phyloP scores from a whole-genome alignment of 495 filamentous ascomycete genomes.

The Aspergillus hancockii region DNA sequence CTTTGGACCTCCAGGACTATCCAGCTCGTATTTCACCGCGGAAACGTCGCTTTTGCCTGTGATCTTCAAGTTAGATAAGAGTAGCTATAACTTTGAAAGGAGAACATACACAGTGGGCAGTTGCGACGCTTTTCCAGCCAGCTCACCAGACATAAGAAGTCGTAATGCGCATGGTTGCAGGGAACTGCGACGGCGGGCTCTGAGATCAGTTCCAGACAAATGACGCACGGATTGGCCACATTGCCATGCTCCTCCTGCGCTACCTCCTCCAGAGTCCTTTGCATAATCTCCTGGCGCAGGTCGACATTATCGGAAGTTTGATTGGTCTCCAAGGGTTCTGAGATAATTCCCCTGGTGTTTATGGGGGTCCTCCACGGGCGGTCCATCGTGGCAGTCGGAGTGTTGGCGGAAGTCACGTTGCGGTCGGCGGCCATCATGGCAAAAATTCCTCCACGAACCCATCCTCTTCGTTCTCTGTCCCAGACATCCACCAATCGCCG shows the following conservation, averaged over 20 bases:
- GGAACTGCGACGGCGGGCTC: slow-evolving; percentile 70
- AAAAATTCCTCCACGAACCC: slow-evolving; percentile 19
- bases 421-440: slow-evolving; percentile 15
- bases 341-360: neutral
- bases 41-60: slow-evolving; percentile 63
- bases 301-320: slow-evolving; percentile 45
- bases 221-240: slow-evolving; percentile 47
- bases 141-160: slow-evolving; percentile 79
- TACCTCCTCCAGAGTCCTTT: slow-evolving; percentile 46
- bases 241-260: slow-evolving; percentile 36
- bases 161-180: slow-evolving; percentile 79
- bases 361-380: neutral
- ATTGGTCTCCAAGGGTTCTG: neutral
- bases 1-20: slow-evolving; percentile 53
- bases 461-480: neutral
- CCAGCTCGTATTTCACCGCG: slow-evolving; percentile 67
- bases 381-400: slow-evolving; percentile 6
- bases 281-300: slow-evolving; percentile 44
- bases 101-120: slow-evolving; percentile 70
- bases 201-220: slow-evolving; percentile 73
- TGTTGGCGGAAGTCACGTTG: slow-evolving; percentile 23
- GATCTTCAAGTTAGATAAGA: slow-evolving; percentile 18
- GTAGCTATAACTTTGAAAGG: neutral
- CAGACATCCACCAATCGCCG: neutral
- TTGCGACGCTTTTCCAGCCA: slow-evolving; percentile 74